Conservation (phyloP, 495 filamentous ascomycete genomes). For the Haplographium delicatum region DNA sequence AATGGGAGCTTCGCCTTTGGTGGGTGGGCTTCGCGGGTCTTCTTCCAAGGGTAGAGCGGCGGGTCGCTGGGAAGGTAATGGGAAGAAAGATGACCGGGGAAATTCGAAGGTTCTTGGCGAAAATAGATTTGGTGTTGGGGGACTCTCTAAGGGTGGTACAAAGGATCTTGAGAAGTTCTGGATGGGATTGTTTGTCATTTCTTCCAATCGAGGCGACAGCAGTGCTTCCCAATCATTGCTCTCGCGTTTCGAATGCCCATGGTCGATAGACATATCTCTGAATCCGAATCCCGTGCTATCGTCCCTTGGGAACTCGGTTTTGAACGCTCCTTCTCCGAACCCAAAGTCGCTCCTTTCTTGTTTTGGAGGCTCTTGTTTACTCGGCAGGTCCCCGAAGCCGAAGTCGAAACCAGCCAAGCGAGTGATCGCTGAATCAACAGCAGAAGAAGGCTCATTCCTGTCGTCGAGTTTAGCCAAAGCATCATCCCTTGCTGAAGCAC, state of each 20-base stretch:
- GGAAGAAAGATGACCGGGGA: constrained; percentile 43
- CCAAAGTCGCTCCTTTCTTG: constrained; percentile 7
- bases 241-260: constrained; percentile 1
- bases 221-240: constrained; percentile 28
- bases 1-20: constrained; percentile 60
- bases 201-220: constrained; percentile 46
- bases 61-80: constrained; percentile 32
- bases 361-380: constrained; percentile 4
- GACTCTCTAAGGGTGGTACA: constrained; percentile 9
- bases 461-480: constrained; percentile 1
- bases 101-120: constrained; percentile 46
- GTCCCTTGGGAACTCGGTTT: too few species aligned
- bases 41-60: constrained; percentile 24
- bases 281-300: too few species aligned
- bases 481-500: constrained; percentile 11
- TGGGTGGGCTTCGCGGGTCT: constrained; percentile 62
- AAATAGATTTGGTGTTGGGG: constrained; percentile 28
- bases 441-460: not conserved
- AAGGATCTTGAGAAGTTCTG: constrained; percentile 17
- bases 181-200: constrained; percentile 50
- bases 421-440: constrained; percentile 5
- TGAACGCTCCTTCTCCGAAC: too few species aligned
- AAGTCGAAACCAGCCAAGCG: constrained; percentile 20
- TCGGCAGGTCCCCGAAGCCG: constrained; percentile 17
- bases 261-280: constrained; percentile 5